Conservation (phyloP, 306 rosid genomes). For the Mimosa bimucronata region DNA sequence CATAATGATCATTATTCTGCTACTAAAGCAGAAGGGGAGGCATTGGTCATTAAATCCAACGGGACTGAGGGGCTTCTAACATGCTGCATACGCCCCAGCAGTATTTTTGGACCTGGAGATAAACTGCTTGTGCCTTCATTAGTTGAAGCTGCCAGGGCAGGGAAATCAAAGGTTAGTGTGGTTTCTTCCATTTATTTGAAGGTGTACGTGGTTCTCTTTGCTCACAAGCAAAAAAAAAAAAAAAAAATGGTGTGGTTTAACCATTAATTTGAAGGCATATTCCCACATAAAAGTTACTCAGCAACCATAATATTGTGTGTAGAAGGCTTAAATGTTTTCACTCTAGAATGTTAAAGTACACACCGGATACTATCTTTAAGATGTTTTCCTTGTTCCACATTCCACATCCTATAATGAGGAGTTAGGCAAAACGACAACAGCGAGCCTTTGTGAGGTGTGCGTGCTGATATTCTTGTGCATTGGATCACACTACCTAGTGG, state of each 20-base stretch:
- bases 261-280: background rate
- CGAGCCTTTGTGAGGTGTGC: background rate
- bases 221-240: background rate
- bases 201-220: background rate
- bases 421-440: slow-evolving; percentile 24
- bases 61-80: slow-evolving; percentile 83
- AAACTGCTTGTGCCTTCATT: slow-evolving; percentile 79
- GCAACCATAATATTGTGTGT: slow-evolving; percentile 11
- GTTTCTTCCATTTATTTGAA: slow-evolving; percentile 20
- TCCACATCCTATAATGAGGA: background rate
- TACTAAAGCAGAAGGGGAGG: slow-evolving; percentile 90
- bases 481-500: background rate
- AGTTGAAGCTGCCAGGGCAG: slow-evolving; percentile 79
- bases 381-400: background rate
- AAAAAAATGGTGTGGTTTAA: slow-evolving; percentile 9
- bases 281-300: slow-evolving; percentile 16
- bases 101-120: slow-evolving; percentile 98
- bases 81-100: slow-evolving; percentile 94
- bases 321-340: slow-evolving; percentile 8
- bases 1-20: slow-evolving; percentile 91
- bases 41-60: slow-evolving; percentile 74
- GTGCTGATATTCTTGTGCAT: slow-evolving; percentile 25
- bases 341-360: slow-evolving; percentile 1
- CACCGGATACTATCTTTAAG: slow-evolving; percentile 6
- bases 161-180: slow-evolving; percentile 80